Conservation (phyloP, 257 asterid species). For the Solanum bulbocastanum region DNA sequence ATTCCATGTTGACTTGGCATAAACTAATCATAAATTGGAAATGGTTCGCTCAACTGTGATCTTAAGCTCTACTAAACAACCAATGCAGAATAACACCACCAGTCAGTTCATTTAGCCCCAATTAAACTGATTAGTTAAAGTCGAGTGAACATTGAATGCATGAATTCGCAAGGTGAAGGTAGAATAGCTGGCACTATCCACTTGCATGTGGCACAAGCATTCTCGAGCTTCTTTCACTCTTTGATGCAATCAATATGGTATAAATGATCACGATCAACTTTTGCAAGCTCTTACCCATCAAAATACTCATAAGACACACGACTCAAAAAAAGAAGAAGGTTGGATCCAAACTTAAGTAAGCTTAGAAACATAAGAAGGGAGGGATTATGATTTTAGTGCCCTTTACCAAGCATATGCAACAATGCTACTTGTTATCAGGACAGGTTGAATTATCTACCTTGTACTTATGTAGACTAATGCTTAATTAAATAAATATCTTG, state of each 20-base stretch:
- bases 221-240: neutral
- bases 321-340: neutral
- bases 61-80: no score
- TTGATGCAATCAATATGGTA: neutral
- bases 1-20: neutral
- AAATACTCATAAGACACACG: neutral
- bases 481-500: neutral
- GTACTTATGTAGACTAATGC: neutral
- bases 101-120: neutral
- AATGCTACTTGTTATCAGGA: neutral
- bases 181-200: neutral
- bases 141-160: neutral
- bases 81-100: neutral
- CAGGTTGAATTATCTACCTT: neutral
- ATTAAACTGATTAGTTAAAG: neutral
- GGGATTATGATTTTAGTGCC: neutral
- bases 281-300: neutral
- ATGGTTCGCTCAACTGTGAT: no score
- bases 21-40: no score
- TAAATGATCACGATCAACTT: neutral
- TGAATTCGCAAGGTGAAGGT: neutral
- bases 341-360: neutral
- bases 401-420: neutral
- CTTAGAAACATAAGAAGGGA: neutral
- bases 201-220: neutral